Percentiles rank a stretch among this genome's conserved stretches.
Conservation (phyloP, 1,139 yeast species). For the Blastobotrys raffinosifermentans region DNA sequence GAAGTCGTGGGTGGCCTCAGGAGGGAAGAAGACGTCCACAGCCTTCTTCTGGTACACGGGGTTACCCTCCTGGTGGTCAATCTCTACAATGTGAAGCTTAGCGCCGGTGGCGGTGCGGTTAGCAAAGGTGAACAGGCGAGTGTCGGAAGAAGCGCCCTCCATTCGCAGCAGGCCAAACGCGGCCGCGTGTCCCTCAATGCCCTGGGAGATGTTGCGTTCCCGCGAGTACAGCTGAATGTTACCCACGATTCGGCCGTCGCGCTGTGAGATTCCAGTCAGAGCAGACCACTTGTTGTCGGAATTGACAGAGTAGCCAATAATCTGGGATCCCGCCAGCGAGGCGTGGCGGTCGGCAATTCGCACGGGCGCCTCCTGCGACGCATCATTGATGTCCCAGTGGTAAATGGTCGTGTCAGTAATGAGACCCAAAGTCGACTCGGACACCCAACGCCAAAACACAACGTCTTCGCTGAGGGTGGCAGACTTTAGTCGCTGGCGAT, state of each 20-base stretch:
- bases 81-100: constrained; percentile 88
- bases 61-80: constrained; percentile 82
- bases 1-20: constrained; percentile 94
- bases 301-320: constrained; percentile 85
- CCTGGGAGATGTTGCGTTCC: constrained; percentile 88
- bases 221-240: constrained; percentile 89
- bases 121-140: constrained; percentile 82
- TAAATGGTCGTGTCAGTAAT: constrained; percentile 72
- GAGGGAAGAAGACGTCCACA: constrained; percentile 93
- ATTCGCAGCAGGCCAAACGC: constrained; percentile 73
- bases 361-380: constrained; percentile 71
- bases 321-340: constrained; percentile 72
- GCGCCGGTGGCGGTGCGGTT: constrained; percentile 83
- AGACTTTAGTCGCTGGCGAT: constrained; percentile 85
- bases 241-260: constrained; percentile 92
- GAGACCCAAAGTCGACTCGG: constrained; percentile 67
- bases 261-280: constrained; percentile 90
- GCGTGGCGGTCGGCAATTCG: constrained; percentile 81
- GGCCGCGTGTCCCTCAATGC: constrained; percentile 97
- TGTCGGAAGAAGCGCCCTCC: constrained; percentile 67
- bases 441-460: constrained; percentile 93
- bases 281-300: constrained; percentile 88
- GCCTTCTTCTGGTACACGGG: constrained; percentile 87
- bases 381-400: constrained; percentile 82
- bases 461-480: constrained; percentile 84